These are phyloP conservation scores for Begonia peltatifolia DNA, from an alignment of 306 rosid species.

Conservation along the genomic window DNA sequence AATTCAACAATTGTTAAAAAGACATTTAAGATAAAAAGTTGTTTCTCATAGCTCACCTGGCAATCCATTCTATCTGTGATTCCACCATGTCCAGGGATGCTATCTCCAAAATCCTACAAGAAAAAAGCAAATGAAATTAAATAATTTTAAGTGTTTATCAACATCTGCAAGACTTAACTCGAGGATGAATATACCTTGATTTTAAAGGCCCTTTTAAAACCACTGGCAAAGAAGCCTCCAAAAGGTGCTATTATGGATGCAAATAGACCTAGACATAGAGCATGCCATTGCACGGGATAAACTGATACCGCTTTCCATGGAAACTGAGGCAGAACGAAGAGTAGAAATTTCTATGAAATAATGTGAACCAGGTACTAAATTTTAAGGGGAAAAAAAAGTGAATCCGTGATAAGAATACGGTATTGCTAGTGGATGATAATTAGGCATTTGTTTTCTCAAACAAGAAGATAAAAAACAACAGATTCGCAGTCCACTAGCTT, in stretches of 20 bases:
- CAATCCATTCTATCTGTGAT: constrained; percentile 99
- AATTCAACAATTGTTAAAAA: no score
- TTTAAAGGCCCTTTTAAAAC: constrained; percentile 96
- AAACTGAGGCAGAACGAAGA: constrained; percentile 34
- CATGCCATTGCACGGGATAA: constrained; percentile 92
- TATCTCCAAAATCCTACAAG: constrained; percentile 91
- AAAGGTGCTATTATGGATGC: constrained; percentile 96
- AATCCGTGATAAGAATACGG: no score
- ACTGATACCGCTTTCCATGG: constrained; percentile 76
- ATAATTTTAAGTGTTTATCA: background rate
- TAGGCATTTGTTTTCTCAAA: no score
- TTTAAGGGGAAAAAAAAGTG: no score
- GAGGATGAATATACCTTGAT: constrained; percentile 44
- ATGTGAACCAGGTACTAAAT: no score
- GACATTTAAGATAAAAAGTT: background rate
- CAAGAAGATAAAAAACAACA: no score
- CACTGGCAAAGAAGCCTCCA: constrained; percentile 99
- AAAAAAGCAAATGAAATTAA: constrained; percentile 7
- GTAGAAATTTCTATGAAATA: background rate
- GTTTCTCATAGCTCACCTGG: constrained; percentile 41
- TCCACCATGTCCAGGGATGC: constrained; percentile 99
- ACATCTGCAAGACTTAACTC: background rate
- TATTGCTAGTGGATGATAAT: no score
- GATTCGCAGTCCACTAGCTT: no score
- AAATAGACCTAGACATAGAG: constrained; percentile 77